Evolutionary conservation across 345 rosid species (phyloP).

Genomic region (Laguncularia racemosa): DNA sequence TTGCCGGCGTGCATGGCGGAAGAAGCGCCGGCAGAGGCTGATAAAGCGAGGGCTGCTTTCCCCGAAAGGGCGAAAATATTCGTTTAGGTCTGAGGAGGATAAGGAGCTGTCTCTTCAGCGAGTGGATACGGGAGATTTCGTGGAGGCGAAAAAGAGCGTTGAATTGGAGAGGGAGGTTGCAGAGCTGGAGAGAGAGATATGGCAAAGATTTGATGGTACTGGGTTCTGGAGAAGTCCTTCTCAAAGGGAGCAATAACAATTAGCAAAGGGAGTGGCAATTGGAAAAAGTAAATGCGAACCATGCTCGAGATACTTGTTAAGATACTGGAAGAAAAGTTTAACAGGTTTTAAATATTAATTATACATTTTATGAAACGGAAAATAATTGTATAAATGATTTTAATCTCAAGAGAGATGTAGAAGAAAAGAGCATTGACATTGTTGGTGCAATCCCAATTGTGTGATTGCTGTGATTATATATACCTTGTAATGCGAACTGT

Average conservation of each 20-base stretch:
- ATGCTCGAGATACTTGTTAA: background rate
- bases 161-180: slow-evolving; percentile 17
- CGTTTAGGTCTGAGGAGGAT: slow-evolving; percentile 20
- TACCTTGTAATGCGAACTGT: too few species aligned
- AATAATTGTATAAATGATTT: too few species aligned
- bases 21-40: slow-evolving; percentile 22
- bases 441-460: too few species aligned
- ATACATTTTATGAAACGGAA: too few species aligned
- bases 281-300: background rate
- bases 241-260: slow-evolving; percentile 17
- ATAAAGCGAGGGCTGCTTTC: slow-evolving; percentile 26
- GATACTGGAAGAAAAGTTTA: background rate
- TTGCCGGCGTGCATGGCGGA: slow-evolving; percentile 29
- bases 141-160: slow-evolving; percentile 2
- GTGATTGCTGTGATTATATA: too few species aligned
- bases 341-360: too few species aligned
- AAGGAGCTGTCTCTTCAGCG: slow-evolving; percentile 17
- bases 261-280: background rate
- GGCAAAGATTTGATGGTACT: slow-evolving; percentile 29
- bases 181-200: slow-evolving; percentile 41
- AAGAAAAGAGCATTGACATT: too few species aligned
- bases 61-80: slow-evolving; percentile 8
- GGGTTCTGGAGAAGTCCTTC: slow-evolving; percentile 52
- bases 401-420: too few species aligned
- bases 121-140: slow-evolving; percentile 3